Evolutionary conservation across 2,329 filamentous ascomycete species (phyloP), one percentile per base, ranked within the genome.

Genomic region (Pleurostoma richardsiae): DNA sequence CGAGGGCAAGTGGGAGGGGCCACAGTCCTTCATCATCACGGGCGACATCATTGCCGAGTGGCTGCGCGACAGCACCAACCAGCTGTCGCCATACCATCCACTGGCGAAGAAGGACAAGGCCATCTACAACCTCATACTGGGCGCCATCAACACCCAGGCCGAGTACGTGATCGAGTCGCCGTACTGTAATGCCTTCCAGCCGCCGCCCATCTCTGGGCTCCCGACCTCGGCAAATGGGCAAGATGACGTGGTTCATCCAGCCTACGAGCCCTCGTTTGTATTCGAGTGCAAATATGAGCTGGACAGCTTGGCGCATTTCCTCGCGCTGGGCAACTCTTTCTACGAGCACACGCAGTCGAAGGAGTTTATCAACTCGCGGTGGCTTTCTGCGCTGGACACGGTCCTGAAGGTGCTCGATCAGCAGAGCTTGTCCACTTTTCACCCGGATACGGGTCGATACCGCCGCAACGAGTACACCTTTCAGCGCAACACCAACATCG

Each of bases 221-320:
- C 69, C 76, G 4, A 73, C 85, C 5, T 85, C 83, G 11, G 77
- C 80, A 56, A 96, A 92, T 59, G 88, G 88, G 3, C 88, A 96
- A 62, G 79, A 85, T 26, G 94, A 99, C 60, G 68, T 63, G 6
- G 94, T 99, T 0, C 90, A 96, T 57, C 94, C 94, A 1, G 74
- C 76, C 1, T 97, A 95, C 61, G 90, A 97, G 59, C 86, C 86
- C 0, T 80, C 76, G 0, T 80, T 84, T 42, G 94, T 99, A 4
- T 99, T 96, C 54, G 94, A 99, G 68, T 99, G 94, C 80, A 99
- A 99, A 69, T 99, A 97, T 67, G 94, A 99, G 71, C 82, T 99
- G 27, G 94, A 99, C 68, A 96, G 91, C 6, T 76, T 99, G 1
- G 94, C 91, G 0, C 86, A 95, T 61, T 99, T 99, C 64, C 77